These are phyloP conservation scores for Magnaporthiopsis incrustans DNA, from an alignment of 2,329 filamentous ascomycete genomes.

Conservation along the genomic window DNA sequence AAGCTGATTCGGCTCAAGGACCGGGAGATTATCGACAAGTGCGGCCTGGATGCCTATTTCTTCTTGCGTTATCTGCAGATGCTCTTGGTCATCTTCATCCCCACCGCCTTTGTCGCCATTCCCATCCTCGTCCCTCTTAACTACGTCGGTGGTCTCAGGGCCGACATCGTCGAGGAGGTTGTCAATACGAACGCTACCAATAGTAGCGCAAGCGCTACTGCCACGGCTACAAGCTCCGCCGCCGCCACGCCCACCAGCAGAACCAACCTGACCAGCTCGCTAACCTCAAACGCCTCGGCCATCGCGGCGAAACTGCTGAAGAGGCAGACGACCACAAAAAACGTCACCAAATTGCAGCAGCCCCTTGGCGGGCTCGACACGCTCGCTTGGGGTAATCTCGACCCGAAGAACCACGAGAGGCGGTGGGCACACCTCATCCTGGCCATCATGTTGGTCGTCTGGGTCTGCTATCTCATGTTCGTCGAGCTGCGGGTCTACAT, in stretches of 20 bases:
- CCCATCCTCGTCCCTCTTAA: slow-evolving; percentile 86
- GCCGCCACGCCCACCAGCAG: background rate
- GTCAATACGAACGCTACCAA: slow-evolving; percentile 27
- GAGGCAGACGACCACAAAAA: background rate
- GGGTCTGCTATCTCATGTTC: slow-evolving; percentile 83
- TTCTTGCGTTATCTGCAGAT: slow-evolving; percentile 77
- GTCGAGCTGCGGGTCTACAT: slow-evolving; percentile 81
- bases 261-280: background rate
- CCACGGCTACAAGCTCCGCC: background rate
- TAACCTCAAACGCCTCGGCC: background rate
- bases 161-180: slow-evolving; percentile 35
- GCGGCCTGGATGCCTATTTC: slow-evolving; percentile 93
- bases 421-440: slow-evolving; percentile 82
- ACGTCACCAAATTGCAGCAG: background rate
- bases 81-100: slow-evolving; percentile 85
- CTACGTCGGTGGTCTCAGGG: slow-evolving; percentile 59
- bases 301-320: background rate
- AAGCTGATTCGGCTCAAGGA: slow-evolving; percentile 61
- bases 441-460: slow-evolving; percentile 68
- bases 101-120: slow-evolving; percentile 68
- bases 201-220: slow-evolving; percentile 23
- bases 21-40: slow-evolving; percentile 86
- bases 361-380: slow-evolving; percentile 58
- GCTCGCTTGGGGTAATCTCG: slow-evolving; percentile 83
- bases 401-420: slow-evolving; percentile 51